phyloP scores from a whole-genome alignment of 2,329 filamentous ascomycete species.

The Monilinia aucupariae region DNA sequence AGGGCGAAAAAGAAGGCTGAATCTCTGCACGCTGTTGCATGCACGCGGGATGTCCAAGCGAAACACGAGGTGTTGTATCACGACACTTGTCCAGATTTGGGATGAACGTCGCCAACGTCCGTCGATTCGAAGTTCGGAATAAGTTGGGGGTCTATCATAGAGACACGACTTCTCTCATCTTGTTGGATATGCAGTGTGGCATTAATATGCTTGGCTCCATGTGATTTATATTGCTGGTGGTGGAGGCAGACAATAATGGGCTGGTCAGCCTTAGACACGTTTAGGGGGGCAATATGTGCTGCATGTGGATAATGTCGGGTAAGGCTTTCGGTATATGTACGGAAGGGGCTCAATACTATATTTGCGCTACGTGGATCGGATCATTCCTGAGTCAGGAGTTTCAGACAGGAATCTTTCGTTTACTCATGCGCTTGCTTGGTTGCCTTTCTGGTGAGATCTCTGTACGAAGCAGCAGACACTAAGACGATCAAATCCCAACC shows the following conservation, averaged over 20 bases:
- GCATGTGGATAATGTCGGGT: conserved; percentile 9
- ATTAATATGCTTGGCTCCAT: neutral
- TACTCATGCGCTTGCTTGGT: neutral
- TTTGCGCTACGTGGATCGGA: neutral
- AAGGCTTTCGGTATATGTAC: conserved; percentile 11
- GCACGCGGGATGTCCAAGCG: conserved; percentile 7
- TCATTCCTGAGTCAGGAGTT: conserved; percentile 1
- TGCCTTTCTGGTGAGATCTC: neutral
- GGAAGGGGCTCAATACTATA: conserved; percentile 1
- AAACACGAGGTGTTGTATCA: conserved; percentile 14
- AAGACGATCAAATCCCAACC: neutral
- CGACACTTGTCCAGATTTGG: conserved; percentile 4
- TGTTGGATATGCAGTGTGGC: neutral
- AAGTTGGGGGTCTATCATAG: neutral
- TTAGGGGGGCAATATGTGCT: neutral
- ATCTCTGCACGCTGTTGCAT: conserved; percentile 3
- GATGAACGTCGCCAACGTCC: conserved; percentile 9
- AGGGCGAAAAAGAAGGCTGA: conserved; percentile 18
- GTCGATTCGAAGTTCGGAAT: neutral
- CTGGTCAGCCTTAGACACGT: conserved; percentile 12
- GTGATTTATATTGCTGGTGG: neutral
- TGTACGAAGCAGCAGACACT: neutral
- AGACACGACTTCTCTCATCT: neutral
- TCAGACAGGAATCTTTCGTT: neutral
- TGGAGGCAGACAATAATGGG: neutral